Evolutionary conservation across 169 alveolate species (phyloP).

Genomic region (Plasmodium vivax): DNA sequence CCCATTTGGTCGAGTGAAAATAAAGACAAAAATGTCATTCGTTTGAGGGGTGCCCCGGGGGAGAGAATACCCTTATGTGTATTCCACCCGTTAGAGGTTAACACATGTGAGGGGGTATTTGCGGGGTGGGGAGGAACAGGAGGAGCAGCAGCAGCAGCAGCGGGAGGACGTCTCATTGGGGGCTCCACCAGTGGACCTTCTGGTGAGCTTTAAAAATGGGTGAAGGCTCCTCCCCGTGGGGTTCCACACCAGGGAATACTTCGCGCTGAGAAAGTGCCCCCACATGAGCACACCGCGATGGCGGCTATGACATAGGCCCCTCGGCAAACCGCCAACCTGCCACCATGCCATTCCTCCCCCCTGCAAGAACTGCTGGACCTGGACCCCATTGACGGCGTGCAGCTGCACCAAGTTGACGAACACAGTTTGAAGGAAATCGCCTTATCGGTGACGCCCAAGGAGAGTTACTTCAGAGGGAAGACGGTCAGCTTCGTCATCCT

Average conservation of each 20-base stretch:
- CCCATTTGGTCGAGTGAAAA: neutral
- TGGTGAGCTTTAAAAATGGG: neutral
- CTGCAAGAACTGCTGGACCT: constrained; percentile 53
- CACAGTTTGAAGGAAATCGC: constrained; percentile 43
- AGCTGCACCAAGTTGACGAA: constrained; percentile 15
- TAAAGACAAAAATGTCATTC: neutral
- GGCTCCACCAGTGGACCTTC: neutral
- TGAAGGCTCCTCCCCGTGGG: neutral
- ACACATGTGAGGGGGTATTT: neutral
- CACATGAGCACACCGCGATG: neutral
- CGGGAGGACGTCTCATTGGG: neutral
- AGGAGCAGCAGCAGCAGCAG: neutral
- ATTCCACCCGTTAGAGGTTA: neutral
- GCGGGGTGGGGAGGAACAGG: neutral
- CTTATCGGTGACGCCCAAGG: constrained; percentile 43
- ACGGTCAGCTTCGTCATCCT: constrained; percentile 25
- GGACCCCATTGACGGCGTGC: constrained; percentile 55
- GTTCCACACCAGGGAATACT: neutral
- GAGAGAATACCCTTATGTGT: neutral
- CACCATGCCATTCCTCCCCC: neutral
- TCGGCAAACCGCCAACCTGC: neutral
- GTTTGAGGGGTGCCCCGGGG: neutral
- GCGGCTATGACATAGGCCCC: neutral
- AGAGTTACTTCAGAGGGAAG: constrained; percentile 39
- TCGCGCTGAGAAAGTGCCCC: neutral